These are phyloP conservation scores for Termitomyces eurrhizus DNA, from an alignment of 768 basidiomycete species.

Conservation along the genomic window DNA sequence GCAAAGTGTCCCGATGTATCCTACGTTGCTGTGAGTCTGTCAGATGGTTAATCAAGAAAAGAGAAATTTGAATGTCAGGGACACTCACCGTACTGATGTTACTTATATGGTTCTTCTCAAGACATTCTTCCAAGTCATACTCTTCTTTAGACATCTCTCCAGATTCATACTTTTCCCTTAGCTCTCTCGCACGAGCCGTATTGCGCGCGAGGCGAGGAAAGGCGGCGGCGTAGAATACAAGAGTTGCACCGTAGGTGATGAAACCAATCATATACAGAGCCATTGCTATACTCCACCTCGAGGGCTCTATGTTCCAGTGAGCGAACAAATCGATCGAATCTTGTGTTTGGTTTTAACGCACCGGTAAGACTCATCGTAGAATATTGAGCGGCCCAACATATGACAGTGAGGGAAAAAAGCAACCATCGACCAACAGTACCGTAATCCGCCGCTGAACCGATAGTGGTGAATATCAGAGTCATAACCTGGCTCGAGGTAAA, in stretches of 20 bases:
- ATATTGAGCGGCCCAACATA: constrained; percentile 83
- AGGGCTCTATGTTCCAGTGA: constrained; percentile 39
- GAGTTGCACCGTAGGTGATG: constrained; percentile 73
- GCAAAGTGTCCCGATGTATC: constrained; percentile 60
- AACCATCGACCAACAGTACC: constrained; percentile 77
- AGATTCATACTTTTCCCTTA: constrained; percentile 52
- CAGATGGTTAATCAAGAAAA: background rate
- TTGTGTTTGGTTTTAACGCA: constrained; percentile 23
- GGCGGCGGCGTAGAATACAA: constrained; percentile 75
- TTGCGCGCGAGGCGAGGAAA: constrained; percentile 83
- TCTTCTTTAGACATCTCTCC: constrained; percentile 58
- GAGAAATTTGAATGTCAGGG: background rate
- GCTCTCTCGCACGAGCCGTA: constrained; percentile 54
- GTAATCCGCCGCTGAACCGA: constrained; percentile 72
- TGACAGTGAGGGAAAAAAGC: constrained; percentile 60
- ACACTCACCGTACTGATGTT: constrained; percentile 74
- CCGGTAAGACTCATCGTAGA: constrained; percentile 71
- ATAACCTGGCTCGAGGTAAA: constrained; percentile 44
- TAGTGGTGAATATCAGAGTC: constrained; percentile 79
- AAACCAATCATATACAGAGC: constrained; percentile 76
- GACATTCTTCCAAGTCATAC: constrained; percentile 70
- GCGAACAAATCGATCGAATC: no score
- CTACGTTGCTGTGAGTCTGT: constrained; percentile 74
- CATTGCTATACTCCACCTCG: constrained; percentile 75
- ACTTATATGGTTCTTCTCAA: constrained; percentile 83